Evolutionary conservation across 169 alveolate species (phyloP), one percentile per base, ranked within the genome.

Genomic region (Eimeria zaria): DNA sequence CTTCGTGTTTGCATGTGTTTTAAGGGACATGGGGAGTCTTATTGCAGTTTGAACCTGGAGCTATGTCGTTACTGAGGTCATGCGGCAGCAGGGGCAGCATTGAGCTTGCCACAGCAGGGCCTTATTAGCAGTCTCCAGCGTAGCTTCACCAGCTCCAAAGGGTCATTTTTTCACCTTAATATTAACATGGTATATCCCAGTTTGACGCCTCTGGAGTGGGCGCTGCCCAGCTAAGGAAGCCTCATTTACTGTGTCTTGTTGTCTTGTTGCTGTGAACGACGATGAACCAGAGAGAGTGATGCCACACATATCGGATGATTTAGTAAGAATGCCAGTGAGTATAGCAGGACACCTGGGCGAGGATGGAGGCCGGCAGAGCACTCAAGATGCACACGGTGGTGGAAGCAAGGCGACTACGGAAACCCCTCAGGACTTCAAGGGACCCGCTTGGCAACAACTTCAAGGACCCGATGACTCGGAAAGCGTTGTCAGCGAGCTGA

Each of bases 401-500:
- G 69, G 67, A 0, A 51, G 88, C 88, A 78, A 44, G 67, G 67
- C 88, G 1, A 78, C 88, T 3, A 30, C 88, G 22, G 64, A 78
- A 78, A 27, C 27, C 41, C 46, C 46, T 46, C 67, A 27, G 39
- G 88, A 78, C 62, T 44, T 46, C 88, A 12, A 30, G n/a, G 67
- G 39, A 27, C 36, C 88, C n/a, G 69, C 60, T 24, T 46, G 64
- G 88, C 88, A 44, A 78, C 48, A 78, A 0, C 30, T 51, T 4
- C 88, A 78, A 48, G 88, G 88, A 46, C 88, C 41, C 48, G 88
- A 78, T 78, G 88, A 78, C 18, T 78, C 88, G 39, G 88, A 78
- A 30, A 78, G 94, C 83, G 83, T 87, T 39, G 94, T 87, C 55
- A 87, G 94, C 62, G 81, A 60, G 22, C 46, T 87, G 67, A 84